These are phyloP conservation scores for Nymphaea colorata DNA, from an alignment of 164 flowering plant species.

Conservation along the genomic window DNA sequence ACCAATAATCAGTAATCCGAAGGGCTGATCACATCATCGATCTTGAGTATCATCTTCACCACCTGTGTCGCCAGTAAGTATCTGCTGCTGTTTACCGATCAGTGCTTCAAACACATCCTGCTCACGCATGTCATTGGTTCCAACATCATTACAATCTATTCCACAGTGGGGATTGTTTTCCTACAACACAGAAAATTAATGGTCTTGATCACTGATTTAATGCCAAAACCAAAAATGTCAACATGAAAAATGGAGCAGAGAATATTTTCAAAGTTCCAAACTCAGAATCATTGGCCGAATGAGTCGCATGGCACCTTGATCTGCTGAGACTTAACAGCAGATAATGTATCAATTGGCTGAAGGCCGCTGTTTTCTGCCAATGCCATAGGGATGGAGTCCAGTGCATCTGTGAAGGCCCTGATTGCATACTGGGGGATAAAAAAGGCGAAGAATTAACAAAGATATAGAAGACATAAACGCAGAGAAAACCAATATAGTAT, in stretches of 20 bases:
- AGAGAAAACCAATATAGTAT: no score
- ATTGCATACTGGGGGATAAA: constrained; percentile 69
- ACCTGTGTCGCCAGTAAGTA: constrained; percentile 92
- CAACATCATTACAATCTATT: constrained; percentile 94
- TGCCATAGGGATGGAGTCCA: constrained; percentile 96
- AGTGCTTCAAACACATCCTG: constrained; percentile 93
- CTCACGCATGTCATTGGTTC: constrained; percentile 92
- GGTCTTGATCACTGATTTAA: no score
- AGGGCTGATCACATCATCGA: constrained; percentile 85
- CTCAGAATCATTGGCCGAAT: not conserved
- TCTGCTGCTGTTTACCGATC: constrained; percentile 94
- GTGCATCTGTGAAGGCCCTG: constrained; percentile 92
- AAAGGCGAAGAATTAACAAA: not conserved
- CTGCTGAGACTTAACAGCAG: constrained; percentile 94
- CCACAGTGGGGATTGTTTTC: constrained; percentile 73
- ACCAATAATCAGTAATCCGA: constrained; percentile 40
- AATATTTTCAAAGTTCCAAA: no score
- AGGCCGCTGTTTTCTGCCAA: constrained; percentile 98
- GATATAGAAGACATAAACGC: not conserved
- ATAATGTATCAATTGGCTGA: constrained; percentile 88
- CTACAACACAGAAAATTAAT: constrained; percentile 24
- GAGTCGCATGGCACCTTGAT: constrained; percentile 40
- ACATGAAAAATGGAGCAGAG: no score
- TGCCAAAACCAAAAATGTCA: no score
- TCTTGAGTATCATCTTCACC: constrained; percentile 94